phyloP scores from a whole-genome alignment of 2,329 filamentous ascomycete genomes.

The Orbilia javanica region DNA sequence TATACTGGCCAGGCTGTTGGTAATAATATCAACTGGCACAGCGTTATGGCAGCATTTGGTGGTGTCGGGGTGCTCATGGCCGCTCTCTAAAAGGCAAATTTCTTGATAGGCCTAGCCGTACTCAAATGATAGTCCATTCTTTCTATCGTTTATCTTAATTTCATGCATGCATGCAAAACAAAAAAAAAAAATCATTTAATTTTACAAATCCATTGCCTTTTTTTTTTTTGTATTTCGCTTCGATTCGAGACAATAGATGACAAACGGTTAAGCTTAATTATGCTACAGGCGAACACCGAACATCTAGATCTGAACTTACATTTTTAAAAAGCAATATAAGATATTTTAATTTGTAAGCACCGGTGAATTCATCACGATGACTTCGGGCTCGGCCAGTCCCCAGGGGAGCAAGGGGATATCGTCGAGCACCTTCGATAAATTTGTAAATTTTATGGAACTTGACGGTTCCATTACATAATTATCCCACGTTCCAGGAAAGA shows the following conservation, averaged over 20 bases:
- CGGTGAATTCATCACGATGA: background rate
- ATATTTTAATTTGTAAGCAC: conserved; percentile 10
- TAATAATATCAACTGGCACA: conserved; percentile 37
- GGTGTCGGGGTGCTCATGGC: conserved; percentile 37
- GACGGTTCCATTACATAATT: conserved; percentile 8
- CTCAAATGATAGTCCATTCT: background rate
- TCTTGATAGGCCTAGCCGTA: background rate
- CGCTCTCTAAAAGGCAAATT: conserved; percentile 22
- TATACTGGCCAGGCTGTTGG: conserved; percentile 32
- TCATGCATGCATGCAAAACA: background rate
- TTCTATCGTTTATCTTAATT: background rate
- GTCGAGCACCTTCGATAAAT: background rate
- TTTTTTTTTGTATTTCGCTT: background rate
- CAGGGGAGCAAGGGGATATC: background rate
- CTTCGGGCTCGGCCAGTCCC: background rate
- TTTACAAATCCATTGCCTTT: background rate
- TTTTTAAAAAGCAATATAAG: conserved; percentile 7
- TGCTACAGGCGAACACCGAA: conserved; percentile 3
- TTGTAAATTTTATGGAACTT: conserved; percentile 15
- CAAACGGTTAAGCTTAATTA: conserved; percentile 1
- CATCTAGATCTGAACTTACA: background rate
- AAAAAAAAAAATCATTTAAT: no score
- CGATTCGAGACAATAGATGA: background rate
- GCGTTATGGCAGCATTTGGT: conserved; percentile 33
- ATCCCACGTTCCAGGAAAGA: background rate